These are phyloP conservation scores for Fraxinus quadrangulata DNA, from an alignment of 257 asterid species.

Conservation along the genomic window DNA sequence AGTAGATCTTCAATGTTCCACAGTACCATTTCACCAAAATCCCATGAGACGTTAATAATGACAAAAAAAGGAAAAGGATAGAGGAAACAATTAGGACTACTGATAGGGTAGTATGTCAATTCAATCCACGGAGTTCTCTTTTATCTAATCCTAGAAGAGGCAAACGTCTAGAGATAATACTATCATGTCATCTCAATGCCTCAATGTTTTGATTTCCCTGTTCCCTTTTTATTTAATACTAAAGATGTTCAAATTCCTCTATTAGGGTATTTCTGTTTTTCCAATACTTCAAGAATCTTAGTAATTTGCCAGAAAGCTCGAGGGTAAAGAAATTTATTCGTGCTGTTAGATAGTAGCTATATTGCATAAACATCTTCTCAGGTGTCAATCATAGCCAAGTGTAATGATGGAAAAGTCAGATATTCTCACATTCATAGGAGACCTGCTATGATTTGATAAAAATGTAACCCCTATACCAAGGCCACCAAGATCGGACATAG, in stretches of 20 bases:
- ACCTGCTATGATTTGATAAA: background rate
- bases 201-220: background rate
- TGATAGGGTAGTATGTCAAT: background rate
- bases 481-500: background rate
- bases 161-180: background rate
- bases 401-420: no score
- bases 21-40: background rate
- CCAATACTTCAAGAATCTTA: no score
- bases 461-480: background rate
- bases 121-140: background rate
- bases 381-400: no score
- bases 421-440: no score
- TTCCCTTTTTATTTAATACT: background rate
- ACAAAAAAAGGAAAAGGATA: background rate
- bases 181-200: background rate
- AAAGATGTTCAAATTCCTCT: no score
- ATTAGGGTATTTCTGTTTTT: no score
- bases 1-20: background rate
- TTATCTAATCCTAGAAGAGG: background rate
- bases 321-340: no score
- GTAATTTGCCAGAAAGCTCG: no score
- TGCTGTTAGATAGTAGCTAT: no score
- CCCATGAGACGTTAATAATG: background rate
- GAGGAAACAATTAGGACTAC: background rate
- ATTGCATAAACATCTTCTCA: no score